These are phyloP conservation scores for Agapanthus africanus DNA, from an alignment of 106 monocot genomes.

Conservation along the genomic window DNA sequence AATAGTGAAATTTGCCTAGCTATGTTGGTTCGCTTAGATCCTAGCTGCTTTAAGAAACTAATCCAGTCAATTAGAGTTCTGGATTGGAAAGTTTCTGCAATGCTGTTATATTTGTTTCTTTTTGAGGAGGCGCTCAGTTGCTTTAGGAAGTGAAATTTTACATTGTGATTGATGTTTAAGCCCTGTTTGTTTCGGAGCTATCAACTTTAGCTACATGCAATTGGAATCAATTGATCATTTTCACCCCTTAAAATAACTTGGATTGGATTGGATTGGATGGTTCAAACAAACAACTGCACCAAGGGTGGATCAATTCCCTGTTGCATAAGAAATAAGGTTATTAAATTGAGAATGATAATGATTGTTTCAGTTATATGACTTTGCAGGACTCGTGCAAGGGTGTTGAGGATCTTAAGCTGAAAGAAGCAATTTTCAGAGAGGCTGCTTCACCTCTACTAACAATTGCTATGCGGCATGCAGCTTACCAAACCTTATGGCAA, in stretches of 20 bases:
- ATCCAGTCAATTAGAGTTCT: background rate
- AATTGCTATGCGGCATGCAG: constrained; percentile 81
- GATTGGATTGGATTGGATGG: background rate
- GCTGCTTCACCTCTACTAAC: constrained; percentile 43
- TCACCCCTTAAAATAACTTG: too few relatives aligned
- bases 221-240: background rate
- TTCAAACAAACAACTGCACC: background rate
- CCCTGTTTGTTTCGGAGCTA: background rate
- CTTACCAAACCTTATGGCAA: constrained; percentile 79
- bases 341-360: background rate
- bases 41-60: too few relatives aligned
- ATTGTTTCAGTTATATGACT: background rate
- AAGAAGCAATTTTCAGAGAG: constrained; percentile 65
- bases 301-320: background rate
- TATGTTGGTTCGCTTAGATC: too few relatives aligned
- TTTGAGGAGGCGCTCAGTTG: too few relatives aligned
- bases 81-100: background rate
- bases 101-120: background rate
- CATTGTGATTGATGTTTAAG: background rate
- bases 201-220: background rate
- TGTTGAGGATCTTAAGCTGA: constrained; percentile 45
- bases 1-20: too few relatives aligned
- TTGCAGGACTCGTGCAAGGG: constrained; percentile 56
- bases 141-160: background rate
- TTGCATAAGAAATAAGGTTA: background rate